Percentiles rank a stretch among this genome's conserved stretches.
Evolutionary conservation across 2,329 filamentous ascomycete genomes (phyloP).

Genomic region (Fusarium sp.): DNA sequence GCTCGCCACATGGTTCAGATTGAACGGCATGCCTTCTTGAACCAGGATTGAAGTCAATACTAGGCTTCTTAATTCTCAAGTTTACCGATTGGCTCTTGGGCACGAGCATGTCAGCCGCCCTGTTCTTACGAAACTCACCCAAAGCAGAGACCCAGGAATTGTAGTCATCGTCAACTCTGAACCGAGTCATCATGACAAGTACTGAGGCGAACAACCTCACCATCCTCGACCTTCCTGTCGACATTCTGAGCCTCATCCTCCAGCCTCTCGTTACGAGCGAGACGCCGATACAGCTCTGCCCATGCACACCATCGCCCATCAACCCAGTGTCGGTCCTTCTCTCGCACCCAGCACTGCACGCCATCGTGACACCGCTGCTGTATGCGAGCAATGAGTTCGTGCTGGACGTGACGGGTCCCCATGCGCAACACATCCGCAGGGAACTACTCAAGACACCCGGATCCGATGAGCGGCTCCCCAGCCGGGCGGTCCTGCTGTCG

Average conservation of each 20-base stretch:
- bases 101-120: conserved; percentile 6
- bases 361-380: conserved; percentile 48
- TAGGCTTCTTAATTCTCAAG: no score
- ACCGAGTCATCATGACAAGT: conserved; percentile 22
- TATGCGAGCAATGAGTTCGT: conserved; percentile 49
- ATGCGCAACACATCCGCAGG: conserved; percentile 45
- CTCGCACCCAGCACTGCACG: conserved; percentile 48
- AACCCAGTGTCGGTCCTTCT: conserved; percentile 47
- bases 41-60: not conserved
- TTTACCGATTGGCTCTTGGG: not conserved
- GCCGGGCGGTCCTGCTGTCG: conserved; percentile 36
- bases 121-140: not conserved
- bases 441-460: conserved; percentile 35
- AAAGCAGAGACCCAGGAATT: not conserved
- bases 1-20: not conserved
- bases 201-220: conserved; percentile 34
- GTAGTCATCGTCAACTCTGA: conserved; percentile 1
- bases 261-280: conserved; percentile 44
- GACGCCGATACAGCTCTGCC: conserved; percentile 44
- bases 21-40: conserved; percentile 7
- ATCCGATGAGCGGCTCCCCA: conserved; percentile 24
- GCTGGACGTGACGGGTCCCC: conserved; percentile 44
- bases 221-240: conserved; percentile 50
- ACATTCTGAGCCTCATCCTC: conserved; percentile 49
- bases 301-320: conserved; percentile 40